A percentile compares a stretch with the other conserved stretches of the same genome.
Evolutionary conservation across 1,284 basidiomycete genomes (phyloP).

Genomic region (Hypsizygus ulmarius): DNA sequence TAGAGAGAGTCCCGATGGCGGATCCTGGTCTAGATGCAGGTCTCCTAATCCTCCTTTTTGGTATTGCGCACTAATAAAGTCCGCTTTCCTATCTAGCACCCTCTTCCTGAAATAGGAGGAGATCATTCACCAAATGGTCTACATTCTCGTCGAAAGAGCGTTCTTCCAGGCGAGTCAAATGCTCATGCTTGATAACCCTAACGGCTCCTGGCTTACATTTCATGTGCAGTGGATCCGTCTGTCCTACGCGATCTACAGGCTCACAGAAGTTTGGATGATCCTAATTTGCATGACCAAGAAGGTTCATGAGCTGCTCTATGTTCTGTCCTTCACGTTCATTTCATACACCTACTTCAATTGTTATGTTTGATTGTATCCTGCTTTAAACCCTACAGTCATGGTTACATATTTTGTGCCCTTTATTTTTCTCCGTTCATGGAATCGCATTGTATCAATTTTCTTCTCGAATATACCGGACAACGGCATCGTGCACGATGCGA

Average conservation of each 20-base stretch:
- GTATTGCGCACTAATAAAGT: conserved; percentile 10
- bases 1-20: conserved; percentile 86
- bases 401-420: conserved; percentile 5
- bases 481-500: neutral
- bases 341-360: neutral
- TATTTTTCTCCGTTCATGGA: conserved; percentile 2
- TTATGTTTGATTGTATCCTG: conserved; percentile 6
- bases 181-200: conserved; percentile 7
- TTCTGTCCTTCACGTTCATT: conserved; percentile 5
- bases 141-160: conserved; percentile 82
- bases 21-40: conserved; percentile 85
- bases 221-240: conserved; percentile 73
- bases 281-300: conserved; percentile 19
- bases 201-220: neutral
- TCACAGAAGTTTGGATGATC: conserved; percentile 77
- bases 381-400: neutral
- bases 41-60: conserved; percentile 26
- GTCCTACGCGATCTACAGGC: conserved; percentile 87
- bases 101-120: conserved; percentile 57
- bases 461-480: neutral
- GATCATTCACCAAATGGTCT: conserved; percentile 52
- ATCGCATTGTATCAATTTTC: neutral
- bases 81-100: conserved; percentile 41
- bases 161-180: conserved; percentile 67
- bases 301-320: conserved; percentile 10